Conservation (phyloP, 495 filamentous ascomycete genomes). For the Penicillium cinerascens region DNA sequence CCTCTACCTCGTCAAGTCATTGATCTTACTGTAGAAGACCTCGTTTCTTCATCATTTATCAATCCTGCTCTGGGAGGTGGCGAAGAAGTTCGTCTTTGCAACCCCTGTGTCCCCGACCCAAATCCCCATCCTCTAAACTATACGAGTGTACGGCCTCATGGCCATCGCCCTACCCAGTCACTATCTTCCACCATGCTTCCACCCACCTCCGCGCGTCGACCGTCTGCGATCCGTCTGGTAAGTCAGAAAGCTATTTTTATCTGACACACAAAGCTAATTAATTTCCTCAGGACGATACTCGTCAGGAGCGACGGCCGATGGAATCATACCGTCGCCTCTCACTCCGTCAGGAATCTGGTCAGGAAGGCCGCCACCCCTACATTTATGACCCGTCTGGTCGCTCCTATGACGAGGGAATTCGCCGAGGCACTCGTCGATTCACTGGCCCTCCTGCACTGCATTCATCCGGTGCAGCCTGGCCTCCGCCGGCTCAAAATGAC, state of each 20-base stretch:
- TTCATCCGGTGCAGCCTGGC: background rate
- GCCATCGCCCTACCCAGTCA: conserved; percentile 24
- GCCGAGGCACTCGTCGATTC: background rate
- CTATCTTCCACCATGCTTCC: conserved; percentile 18
- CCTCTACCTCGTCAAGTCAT: conserved; percentile 20
- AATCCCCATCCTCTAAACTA: conserved; percentile 62
- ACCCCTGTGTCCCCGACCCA: conserved; percentile 91
- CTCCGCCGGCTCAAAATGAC: background rate
- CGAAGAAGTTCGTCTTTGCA: conserved; percentile 86
- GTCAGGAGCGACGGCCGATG: conserved; percentile 17
- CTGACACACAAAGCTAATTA: background rate
- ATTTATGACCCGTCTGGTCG: background rate
- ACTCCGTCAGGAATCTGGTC: conserved; percentile 3
- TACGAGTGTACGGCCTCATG: conserved; percentile 20
- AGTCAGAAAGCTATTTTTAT: background rate
- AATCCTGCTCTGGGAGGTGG: conserved; percentile 68
- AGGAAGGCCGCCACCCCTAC: conserved; percentile 1
- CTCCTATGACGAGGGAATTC: background rate
- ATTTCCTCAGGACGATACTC: background rate
- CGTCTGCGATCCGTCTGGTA: conserved; percentile 5
- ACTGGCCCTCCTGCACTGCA: background rate
- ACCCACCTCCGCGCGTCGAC: background rate
- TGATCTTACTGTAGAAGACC: conserved; percentile 43
- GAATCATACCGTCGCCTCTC: conserved; percentile 11
- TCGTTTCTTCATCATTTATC: conserved; percentile 18